Base-by-base conservation (phyloP, 129 eudicot genomes). In the Flaveria linearis region DNA sequence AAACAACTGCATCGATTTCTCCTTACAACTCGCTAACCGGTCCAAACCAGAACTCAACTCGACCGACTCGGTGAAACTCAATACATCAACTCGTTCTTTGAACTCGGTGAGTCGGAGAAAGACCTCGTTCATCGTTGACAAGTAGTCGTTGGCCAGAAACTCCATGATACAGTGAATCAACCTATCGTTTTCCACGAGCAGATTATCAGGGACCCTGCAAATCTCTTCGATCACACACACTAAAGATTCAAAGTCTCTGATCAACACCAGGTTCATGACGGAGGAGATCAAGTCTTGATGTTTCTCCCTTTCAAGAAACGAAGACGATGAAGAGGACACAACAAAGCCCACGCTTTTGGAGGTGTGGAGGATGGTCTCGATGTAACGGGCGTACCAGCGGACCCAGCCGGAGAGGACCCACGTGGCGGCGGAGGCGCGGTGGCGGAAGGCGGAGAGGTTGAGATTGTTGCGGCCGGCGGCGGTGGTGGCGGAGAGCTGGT, bases 41-140 rank as follows among this genome's bases (percentile, higher is more conserved):
- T 88, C 86, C 80, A 93, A 70, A 39, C 30, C 79, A 22, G 85
- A 77, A 1, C 28, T 70, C 71, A 90, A 62, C 87, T 90, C 98
- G 25, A 88, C 91, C 83, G 96, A 93, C 72, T 93, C 93, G 11
- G 82, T 84, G 41, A 90, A 93, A 85, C 88, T 87, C 79, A 90
- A 49, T 1, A 77, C 60, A 49, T 75, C 68, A 68, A 88, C 76
- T 14, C 98, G 58, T 76, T 85, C 85, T 52, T 74, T 87, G 10
- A 87, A 87, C 88, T 93, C 98, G 43, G 57, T 57, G 78, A 93
- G 85, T 81, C 98, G 86, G 3, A 79, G 36, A 43, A 77, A n/a
- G 0, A 88, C 28, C 68, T 91, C 93, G 51, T 93, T 86, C 0
- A 87, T 81, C 2, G 71, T 22, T 1, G 89, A 71, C 9, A 87